A percentile compares a stretch with the other conserved stretches of the same genome.
Conservation (phyloP, 768 basidiomycete genomes). For the Termitomyces sp. region DNA sequence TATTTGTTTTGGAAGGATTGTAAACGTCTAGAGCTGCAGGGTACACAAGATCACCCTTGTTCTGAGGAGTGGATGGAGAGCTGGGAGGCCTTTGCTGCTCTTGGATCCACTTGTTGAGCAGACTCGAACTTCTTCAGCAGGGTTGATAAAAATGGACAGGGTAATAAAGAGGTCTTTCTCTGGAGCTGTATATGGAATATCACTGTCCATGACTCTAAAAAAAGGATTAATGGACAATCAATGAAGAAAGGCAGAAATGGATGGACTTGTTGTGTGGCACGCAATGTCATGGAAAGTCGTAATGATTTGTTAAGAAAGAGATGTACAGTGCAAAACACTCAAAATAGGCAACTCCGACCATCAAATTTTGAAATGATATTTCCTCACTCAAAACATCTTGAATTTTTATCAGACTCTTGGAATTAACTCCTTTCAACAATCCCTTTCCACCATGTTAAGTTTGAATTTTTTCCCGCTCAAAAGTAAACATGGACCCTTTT, state of each 20-base stretch:
- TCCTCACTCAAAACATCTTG: too few species aligned
- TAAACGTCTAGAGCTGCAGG: slow-evolving; percentile 23
- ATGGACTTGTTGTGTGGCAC: not conserved
- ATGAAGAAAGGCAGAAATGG: not conserved
- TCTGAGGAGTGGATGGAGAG: slow-evolving; percentile 19
- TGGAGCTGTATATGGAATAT: slow-evolving; percentile 41
- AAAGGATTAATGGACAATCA: not conserved
- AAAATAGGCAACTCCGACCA: too few species aligned
- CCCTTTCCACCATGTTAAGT: too few species aligned
- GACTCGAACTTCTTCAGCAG: slow-evolving; percentile 38
- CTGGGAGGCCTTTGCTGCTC: slow-evolving; percentile 33
- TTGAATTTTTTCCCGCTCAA: too few species aligned
- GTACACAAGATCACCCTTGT: slow-evolving; percentile 35
- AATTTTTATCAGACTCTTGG: too few species aligned
- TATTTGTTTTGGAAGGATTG: slow-evolving; percentile 20
- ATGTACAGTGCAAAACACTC: too few species aligned
- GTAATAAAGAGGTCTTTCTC: slow-evolving; percentile 48
- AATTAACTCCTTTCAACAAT: too few species aligned
- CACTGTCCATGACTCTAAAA: slow-evolving; percentile 25
- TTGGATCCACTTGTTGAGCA: slow-evolving; percentile 49
- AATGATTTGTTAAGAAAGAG: not conserved
- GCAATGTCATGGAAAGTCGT: slow-evolving; percentile 1
- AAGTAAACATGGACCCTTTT: too few species aligned
- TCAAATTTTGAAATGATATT: too few species aligned
- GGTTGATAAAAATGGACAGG: slow-evolving; percentile 27